phyloP scores from a whole-genome alignment of 75 land plant species.

The Cunninghamia lanceolata region DNA sequence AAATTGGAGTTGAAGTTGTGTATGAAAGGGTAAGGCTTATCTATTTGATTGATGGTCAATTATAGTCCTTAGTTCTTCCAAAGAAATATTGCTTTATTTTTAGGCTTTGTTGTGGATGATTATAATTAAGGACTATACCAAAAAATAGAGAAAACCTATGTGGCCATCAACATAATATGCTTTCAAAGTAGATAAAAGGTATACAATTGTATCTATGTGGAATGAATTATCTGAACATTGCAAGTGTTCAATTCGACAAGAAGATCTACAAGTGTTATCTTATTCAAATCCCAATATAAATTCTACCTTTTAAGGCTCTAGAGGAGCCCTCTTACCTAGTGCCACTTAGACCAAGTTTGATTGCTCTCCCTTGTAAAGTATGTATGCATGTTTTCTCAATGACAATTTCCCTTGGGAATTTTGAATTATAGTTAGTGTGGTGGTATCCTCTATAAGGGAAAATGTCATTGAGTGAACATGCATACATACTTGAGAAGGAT shows the following conservation, averaged over 20 bases:
- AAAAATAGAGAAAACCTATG: constrained; percentile 30
- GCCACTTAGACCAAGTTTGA: constrained; percentile 72
- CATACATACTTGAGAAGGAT: constrained; percentile 51
- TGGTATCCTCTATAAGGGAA: constrained; percentile 25
- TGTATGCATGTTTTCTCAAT: constrained; percentile 34
- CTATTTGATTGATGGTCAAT: too few relatives aligned
- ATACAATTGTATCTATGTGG: constrained; percentile 45
- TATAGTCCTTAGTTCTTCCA: too few relatives aligned
- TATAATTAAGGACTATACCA: constrained; percentile 10
- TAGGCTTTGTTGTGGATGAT: too few relatives aligned
- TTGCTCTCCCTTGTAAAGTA: constrained; percentile 46
- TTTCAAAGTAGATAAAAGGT: constrained; percentile 27
- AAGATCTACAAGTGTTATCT: constrained; percentile 45
- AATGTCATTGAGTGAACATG: constrained; percentile 28
- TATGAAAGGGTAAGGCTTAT: too few relatives aligned
- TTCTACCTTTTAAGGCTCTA: constrained; percentile 69
- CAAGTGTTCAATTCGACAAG: constrained; percentile 50
- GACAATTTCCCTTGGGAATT: constrained; percentile 56
- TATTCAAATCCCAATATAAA: constrained; percentile 55
- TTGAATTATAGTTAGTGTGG: constrained; percentile 40
- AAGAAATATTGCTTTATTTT: too few relatives aligned
- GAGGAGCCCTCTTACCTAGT: constrained; percentile 44
- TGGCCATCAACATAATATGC: constrained; percentile 24
- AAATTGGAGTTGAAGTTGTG: too few relatives aligned
- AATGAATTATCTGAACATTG: constrained; percentile 44